phyloP scores from a whole-genome alignment of 2,329 filamentous ascomycete species.

The Verticillium albo-atrum region DNA sequence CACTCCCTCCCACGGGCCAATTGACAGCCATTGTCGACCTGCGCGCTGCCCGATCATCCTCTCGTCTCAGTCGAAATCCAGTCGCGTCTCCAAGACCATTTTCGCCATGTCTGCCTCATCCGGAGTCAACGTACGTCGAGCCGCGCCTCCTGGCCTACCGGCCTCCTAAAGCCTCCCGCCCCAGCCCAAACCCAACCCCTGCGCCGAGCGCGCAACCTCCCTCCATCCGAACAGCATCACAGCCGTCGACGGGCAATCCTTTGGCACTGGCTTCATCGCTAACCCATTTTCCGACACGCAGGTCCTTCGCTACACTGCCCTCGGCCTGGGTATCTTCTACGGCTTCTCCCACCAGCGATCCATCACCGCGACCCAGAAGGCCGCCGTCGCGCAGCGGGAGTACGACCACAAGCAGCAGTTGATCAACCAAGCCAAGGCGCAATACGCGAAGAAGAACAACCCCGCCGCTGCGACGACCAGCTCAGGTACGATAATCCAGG shows the following conservation, averaged over 20 bases:
- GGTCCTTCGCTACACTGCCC: conserved; percentile 96
- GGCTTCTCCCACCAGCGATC: conserved; percentile 89
- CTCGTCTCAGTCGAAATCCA: conserved; percentile 29
- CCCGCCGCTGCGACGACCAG: conserved; percentile 26
- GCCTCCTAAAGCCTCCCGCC: not conserved
- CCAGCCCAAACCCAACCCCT: not conserved
- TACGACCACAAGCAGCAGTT: conserved; percentile 88
- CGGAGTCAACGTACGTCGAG: conserved; percentile 60
- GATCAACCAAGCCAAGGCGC: conserved; percentile 89
- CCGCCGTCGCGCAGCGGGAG: conserved; percentile 69
- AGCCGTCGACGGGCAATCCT: not conserved
- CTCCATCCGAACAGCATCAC: not conserved
- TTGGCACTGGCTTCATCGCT: not conserved
- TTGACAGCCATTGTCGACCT: conserved; percentile 37
- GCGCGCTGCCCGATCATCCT: conserved; percentile 26
- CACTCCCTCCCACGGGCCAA: conserved; percentile 37
- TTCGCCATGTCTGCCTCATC: conserved; percentile 57
- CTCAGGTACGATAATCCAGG: conserved; percentile 6
- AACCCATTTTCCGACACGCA: conserved; percentile 32
- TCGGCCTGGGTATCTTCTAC: conserved; percentile 89
- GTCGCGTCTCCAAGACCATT: conserved; percentile 37
- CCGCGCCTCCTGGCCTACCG: conserved; percentile 19
- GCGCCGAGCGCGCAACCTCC: conserved; percentile 1
- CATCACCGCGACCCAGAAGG: conserved; percentile 68
- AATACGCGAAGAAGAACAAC: conserved; percentile 75